Conservation (phyloP, 139 green algal genomes). For the Asterochloris sp. region DNA sequence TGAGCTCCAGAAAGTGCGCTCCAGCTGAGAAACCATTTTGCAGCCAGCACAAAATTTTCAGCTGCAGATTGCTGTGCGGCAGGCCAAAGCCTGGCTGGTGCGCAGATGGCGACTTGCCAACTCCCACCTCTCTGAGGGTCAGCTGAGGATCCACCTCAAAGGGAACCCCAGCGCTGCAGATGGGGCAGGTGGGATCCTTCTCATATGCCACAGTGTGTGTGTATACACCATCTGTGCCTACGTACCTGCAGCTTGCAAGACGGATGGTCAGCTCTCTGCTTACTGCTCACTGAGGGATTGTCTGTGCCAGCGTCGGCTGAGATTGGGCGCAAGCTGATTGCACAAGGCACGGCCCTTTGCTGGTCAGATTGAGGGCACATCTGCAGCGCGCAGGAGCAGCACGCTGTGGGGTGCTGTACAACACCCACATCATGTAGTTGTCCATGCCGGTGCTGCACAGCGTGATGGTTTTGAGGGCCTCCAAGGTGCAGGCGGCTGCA, state of each 20-base stretch:
- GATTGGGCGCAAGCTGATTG: background rate
- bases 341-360: background rate
- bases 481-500: slow-evolving; percentile 83
- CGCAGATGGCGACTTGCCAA: background rate
- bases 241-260: slow-evolving; percentile 64
- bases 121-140: slow-evolving; percentile 68
- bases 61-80: background rate
- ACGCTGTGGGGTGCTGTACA: background rate
- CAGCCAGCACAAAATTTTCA: background rate
- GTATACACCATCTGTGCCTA: slow-evolving; percentile 91
- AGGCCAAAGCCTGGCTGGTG: background rate
- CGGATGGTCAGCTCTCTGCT: background rate
- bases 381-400: background rate
- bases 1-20: background rate
- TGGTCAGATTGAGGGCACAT: background rate
- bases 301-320: background rate
- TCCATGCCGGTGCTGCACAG: slow-evolving; percentile 78
- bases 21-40: background rate
- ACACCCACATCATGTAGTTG: slow-evolving; percentile 97
- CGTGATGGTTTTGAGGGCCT: slow-evolving; percentile 95
- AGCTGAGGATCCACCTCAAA: slow-evolving; percentile 46
- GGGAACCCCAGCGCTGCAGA: slow-evolving; percentile 87
- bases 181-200: slow-evolving; percentile 72
- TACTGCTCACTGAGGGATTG: background rate
- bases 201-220: slow-evolving; percentile 93